Base-by-base conservation (phyloP, 106 monocot species). In the Amphibolis antarctica region DNA sequence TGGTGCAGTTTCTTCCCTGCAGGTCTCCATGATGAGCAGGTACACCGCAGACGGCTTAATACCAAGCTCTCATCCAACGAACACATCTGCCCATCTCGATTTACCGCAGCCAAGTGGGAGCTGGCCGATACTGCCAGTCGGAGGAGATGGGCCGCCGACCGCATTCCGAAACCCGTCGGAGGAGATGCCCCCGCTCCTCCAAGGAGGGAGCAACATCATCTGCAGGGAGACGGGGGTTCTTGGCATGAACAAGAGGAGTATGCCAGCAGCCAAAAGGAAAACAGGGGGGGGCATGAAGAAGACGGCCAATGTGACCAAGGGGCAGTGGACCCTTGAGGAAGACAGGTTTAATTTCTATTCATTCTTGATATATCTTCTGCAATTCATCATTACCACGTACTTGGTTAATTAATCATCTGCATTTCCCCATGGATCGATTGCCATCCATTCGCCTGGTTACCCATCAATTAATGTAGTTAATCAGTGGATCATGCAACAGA, bases 321-420 rank as follows among this genome's bases (percentile, higher is more conserved):
- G 89, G 43, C 89, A 89, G 31, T 90, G 89, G 89, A 82, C 78
- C 3, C 46, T 50, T 22, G 82, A 80, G 51, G 89, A 90, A 78
- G 89, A 90, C 64, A 72, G 78, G 89, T 90, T 18, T 24, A 0
- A 15, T 12, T 27, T 28, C 11, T 9, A 4, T 15, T 64, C n/a
- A 46, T 24, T 13, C 12, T 64, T 21, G 3, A 21, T 64, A 24
- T 7, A 28, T 4, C 5, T 46, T 3, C 46, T 22, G 20, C 19
- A 9, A 6, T n/a, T n/a, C n/a, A n/a, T n/a, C n/a, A n/a, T n/a
- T n/a, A n/a, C n/a, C n/a, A n/a, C n/a, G n/a, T n/a, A n/a, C n/a
- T n/a, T n/a, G n/a, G n/a, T n/a, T n/a, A n/a, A n/a, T n/a, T n/a
- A n/a, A n/a, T n/a, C n/a, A n/a, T n/a, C n/a, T n/a, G n/a, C n/a